phyloP scores from a whole-genome alignment of 495 filamentous ascomycete genomes.

The Staphylotrichum tortipilum region DNA sequence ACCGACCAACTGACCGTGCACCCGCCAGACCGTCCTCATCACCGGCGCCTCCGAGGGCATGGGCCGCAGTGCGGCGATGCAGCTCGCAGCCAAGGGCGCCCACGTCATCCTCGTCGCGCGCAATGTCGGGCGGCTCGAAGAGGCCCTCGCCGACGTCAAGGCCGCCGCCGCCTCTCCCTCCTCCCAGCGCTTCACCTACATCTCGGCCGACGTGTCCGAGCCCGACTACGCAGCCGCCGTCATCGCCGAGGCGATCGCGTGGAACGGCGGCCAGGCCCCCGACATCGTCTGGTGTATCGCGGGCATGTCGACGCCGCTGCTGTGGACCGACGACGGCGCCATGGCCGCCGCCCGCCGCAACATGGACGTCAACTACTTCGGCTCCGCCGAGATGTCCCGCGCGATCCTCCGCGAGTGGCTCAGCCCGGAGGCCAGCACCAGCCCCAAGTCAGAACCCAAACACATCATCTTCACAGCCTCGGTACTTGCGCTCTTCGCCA shows the following conservation, averaged over 20 bases:
- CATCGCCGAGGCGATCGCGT: slow-evolving; percentile 64
- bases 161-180: slow-evolving; percentile 48
- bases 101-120: slow-evolving; percentile 79
- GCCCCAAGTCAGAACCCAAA: slow-evolving; percentile 39
- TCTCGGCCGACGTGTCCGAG: slow-evolving; percentile 74
- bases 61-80: slow-evolving; percentile 63
- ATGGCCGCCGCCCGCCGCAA: slow-evolving; percentile 59
- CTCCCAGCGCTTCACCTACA: slow-evolving; percentile 70
- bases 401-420: slow-evolving; percentile 54
- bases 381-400: slow-evolving; percentile 79
- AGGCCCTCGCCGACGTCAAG: slow-evolving; percentile 56
- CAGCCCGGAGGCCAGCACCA: slow-evolving; percentile 31
- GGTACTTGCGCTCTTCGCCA: slow-evolving; percentile 60
- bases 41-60: slow-evolving; percentile 93
- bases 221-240: slow-evolving; percentile 57
- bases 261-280: slow-evolving; percentile 67
- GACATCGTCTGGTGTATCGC: slow-evolving; percentile 93
- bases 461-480: slow-evolving; percentile 88
- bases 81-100: slow-evolving; percentile 76
- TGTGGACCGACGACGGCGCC: slow-evolving; percentile 63
- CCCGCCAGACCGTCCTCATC: slow-evolving; percentile 63
- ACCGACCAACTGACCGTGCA: slow-evolving; percentile 8
- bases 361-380: slow-evolving; percentile 90
- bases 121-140: slow-evolving; percentile 63
- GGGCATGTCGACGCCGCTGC: slow-evolving; percentile 62